These are phyloP conservation scores for Gossypium trilobum DNA, from an alignment of 441 rosid species.

Conservation along the genomic window DNA sequence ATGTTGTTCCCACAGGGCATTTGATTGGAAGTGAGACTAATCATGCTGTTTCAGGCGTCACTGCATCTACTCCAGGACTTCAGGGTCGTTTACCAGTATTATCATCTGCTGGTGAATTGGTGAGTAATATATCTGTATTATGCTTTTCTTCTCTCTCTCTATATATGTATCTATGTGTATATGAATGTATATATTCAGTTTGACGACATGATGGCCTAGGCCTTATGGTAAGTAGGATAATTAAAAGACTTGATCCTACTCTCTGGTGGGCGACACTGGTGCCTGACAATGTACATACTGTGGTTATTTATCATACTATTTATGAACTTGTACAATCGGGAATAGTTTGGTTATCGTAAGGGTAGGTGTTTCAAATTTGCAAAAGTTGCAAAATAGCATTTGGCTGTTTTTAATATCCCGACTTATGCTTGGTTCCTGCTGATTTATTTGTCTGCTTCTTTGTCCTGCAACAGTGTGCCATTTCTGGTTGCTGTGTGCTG, in stretches of 20 bases:
- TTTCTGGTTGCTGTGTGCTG: not conserved
- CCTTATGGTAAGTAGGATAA: not conserved
- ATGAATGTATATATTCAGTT: not conserved
- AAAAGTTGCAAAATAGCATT: not conserved
- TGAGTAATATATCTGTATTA: conserved; percentile 20
- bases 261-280: not conserved
- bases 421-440: not conserved
- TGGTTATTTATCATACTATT: not conserved
- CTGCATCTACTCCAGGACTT: conserved; percentile 35
- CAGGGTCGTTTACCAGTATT: conserved; percentile 25
- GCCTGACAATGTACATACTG: not conserved
- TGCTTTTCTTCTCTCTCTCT: not conserved
- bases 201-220: not conserved
- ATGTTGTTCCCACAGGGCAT: conserved; percentile 40
- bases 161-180: too few species aligned
- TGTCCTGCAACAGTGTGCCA: not conserved
- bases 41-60: conserved; percentile 48
- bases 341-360: not conserved
- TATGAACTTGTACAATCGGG: not conserved
- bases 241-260: not conserved
- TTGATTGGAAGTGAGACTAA: conserved; percentile 37
- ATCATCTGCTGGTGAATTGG: conserved; percentile 35
- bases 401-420: not conserved
- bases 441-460: not conserved
- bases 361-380: not conserved